Evolutionary conservation across 2,329 filamentous ascomycete species (phyloP), one percentile per base, ranked within the genome.

Genomic region (Beauveria rudraprayagi): DNA sequence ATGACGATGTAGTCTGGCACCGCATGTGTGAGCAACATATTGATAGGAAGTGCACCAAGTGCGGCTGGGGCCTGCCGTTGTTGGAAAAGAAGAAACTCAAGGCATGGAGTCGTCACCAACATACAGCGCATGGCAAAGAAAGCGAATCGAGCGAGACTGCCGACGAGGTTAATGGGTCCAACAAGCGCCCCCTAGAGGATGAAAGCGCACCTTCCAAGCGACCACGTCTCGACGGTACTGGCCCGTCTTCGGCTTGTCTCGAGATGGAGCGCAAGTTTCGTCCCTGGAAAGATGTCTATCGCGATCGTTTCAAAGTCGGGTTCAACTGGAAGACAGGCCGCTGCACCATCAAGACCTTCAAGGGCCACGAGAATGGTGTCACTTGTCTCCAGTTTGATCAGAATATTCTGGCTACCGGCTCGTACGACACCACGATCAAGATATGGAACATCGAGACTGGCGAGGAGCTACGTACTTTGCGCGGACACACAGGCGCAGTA

Each of bases 1-100:
- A 97, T 68, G 93, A 97, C 70, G 93, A 99, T 72, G 89, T 96
- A 9, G 93, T 99, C 4, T 99, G 94, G 94, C 76, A 97, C 71
- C 89, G 88, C 65, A 97, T 97, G 92, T 99, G 94, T 71, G 92
- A 96, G 73, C 93, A 97, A 71, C 92, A 96, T 73, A 95, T 97
- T 67, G 91, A 95, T 71, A 82, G 91, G 63, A 96, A 96, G 71
- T 97, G 92, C 73, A 92, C 87, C 63, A 96, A 94, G 71, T 99
- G 94, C 71, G 93, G 94, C 26, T 97, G 92, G 91, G 94, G 94
- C 2, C 75, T 99, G 63, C 94, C 94, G 17, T 77, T 96, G 61
- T 77, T 99, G 56, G 94, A 99, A 70, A 84, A 91, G 67, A 96
- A 96, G 75, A 84, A 90, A 68, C 76, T 99, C 65, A 85, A 90